A percentile compares a stretch with the other conserved stretches of the same genome.
These are phyloP conservation scores for Nepenthes mirabilis DNA, from an alignment of 148 eudicot species.

Conservation along the genomic window DNA sequence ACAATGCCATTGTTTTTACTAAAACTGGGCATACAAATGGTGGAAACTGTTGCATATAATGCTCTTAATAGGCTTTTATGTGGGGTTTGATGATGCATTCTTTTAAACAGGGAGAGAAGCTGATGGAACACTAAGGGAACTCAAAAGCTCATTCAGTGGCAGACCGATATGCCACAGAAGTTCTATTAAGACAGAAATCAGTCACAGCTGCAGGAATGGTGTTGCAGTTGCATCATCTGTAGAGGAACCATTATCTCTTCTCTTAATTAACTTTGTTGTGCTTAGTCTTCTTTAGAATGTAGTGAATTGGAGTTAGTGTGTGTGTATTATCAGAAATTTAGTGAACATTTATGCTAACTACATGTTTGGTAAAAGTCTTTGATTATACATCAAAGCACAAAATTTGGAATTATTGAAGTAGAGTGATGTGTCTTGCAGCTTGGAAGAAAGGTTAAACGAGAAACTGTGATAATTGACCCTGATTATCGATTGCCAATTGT, in stretches of 20 bases:
- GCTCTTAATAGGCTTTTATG: background rate
- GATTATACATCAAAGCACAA: background rate
- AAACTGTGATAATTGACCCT: conserved; percentile 74
- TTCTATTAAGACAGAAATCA: conserved; percentile 12
- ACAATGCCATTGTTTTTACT: too few species aligned
- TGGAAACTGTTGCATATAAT: background rate
- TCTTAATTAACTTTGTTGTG: background rate
- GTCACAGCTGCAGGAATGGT: conserved; percentile 17
- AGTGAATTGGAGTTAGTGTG: too few species aligned
- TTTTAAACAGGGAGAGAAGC: conserved; percentile 36
- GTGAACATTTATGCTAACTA: background rate
- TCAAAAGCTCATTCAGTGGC: conserved; percentile 39
- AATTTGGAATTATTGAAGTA: conserved; percentile 1
- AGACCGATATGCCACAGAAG: conserved; percentile 16
- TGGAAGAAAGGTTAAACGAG: conserved; percentile 55
- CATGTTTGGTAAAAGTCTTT: background rate
- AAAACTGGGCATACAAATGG: background rate
- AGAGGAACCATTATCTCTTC: background rate
- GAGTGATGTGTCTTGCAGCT: conserved; percentile 25
- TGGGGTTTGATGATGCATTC: conserved; percentile 6
- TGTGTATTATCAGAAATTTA: too few species aligned
- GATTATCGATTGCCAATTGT: conserved; percentile 83
- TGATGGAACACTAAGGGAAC: conserved; percentile 19
- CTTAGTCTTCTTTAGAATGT: too few species aligned
- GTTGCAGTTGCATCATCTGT: conserved; percentile 43